Percentiles rank a stretch among this genome's conserved stretches.
Conservation (phyloP, 2,329 filamentous ascomycete genomes). For the Beauveria caledonica region DNA sequence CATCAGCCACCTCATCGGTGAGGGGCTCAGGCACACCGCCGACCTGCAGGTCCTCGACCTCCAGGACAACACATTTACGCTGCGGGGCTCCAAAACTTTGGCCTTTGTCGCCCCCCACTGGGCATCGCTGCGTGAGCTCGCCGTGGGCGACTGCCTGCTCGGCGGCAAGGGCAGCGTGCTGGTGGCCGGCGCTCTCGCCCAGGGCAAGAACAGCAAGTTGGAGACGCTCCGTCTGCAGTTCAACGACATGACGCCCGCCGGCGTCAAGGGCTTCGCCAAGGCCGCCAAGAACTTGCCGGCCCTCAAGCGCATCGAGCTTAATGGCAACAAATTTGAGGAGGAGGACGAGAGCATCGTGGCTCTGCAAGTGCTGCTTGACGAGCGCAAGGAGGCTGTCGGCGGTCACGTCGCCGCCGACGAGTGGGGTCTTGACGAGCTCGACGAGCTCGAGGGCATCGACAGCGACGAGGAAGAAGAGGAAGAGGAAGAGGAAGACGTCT, state of each 20-base stretch:
- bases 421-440: conserved; percentile 79
- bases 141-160: conserved; percentile 81
- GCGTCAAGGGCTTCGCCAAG: conserved; percentile 61
- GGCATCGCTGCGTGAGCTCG: conserved; percentile 71
- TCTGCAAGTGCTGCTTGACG: conserved; percentile 64
- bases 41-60: conserved; percentile 73
- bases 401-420: conserved; percentile 62
- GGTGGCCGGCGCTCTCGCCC: conserved; percentile 63
- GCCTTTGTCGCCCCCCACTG: conserved; percentile 67
- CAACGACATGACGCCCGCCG: conserved; percentile 82
- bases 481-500: conserved; percentile 57
- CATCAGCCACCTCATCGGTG: conserved; percentile 69
- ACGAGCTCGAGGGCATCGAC: conserved; percentile 73
- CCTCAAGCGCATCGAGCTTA: conserved; percentile 81
- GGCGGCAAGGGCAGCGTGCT: conserved; percentile 67
- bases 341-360: conserved; percentile 65
- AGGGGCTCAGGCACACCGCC: conserved; percentile 65
- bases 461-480: conserved; percentile 60
- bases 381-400: conserved; percentile 65
- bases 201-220: conserved; percentile 70
- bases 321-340: conserved; percentile 90
- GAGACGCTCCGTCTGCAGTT: conserved; percentile 80
- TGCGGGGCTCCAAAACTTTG: conserved; percentile 69
- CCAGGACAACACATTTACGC: conserved; percentile 95
- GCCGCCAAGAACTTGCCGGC: conserved; percentile 65